Base-by-base conservation (phyloP, 2,329 filamentous ascomycete species). In the Ustulina deusta region DNA sequence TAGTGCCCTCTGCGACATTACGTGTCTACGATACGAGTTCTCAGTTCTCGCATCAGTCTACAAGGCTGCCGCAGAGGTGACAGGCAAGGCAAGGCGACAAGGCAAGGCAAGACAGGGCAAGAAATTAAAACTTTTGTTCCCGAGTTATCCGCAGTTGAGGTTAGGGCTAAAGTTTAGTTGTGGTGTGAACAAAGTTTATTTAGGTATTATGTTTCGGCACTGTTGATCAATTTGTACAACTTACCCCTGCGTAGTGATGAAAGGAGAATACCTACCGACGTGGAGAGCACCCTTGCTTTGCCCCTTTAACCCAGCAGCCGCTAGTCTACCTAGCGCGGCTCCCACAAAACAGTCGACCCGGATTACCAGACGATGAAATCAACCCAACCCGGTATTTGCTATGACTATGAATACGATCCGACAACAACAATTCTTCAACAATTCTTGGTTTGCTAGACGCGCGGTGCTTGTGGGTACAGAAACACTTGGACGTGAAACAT, bases 251-350 rank as follows among this genome's bases (percentile, higher is more conserved):
- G 15, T 46, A 1, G 15, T 27, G 38, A 56, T 56, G 44, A 56
- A 56, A 42, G 54, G 54, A 56, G 54, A 57, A 60, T 69, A 40
- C 48, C 52, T 52, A 51, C 51, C 60, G n/a, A n/a, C n/a, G 49
- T 67, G 63, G 67, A 63, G 67, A 66, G 59, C 11, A 56, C 52
- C 63, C 52, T 51, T 66, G 58, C 44, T 22, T 61, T 7, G 22
- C 58, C 63, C 65, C 67, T 51, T 62, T 63, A 59, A 61, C 48
- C 40, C 34, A 54, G 27, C 55, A 61, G 58, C 54, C 48, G 48
- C 59, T 63, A 66, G 57, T 52, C 15, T 17, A 38, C 29, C 32
- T 56, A 42, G 36, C 17, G 54, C 9, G 6, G 36, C 36, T 56
- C 54, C 25, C 36, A 40, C 1, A 56, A 54, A 44, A 36, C 29